phyloP scores from a whole-genome alignment of 164 flowering plant species.

The Tetracentron sinense region DNA sequence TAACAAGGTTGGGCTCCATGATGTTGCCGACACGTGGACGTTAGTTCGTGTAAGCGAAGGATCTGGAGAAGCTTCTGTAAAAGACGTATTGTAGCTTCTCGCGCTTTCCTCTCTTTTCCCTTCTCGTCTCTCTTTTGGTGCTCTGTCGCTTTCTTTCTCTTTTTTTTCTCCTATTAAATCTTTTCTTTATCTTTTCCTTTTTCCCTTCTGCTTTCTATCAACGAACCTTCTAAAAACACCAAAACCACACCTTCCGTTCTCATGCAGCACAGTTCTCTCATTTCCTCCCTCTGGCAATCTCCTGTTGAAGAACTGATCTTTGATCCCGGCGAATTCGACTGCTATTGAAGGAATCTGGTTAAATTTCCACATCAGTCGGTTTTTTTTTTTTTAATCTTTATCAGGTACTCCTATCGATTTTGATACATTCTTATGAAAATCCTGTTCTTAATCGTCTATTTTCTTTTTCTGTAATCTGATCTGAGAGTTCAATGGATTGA shows the following conservation, averaged over 20 bases:
- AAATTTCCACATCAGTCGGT: neutral
- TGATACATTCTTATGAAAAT: too few species aligned
- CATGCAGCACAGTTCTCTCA: slow-evolving; percentile 1
- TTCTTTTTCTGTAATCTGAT: too few species aligned
- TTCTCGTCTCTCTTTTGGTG: neutral
- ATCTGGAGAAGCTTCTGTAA: slow-evolving; percentile 29
- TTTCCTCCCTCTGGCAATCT: neutral
- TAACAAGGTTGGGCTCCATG: neutral
- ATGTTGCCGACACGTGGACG: slow-evolving; percentile 15
- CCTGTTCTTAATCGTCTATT: too few species aligned
- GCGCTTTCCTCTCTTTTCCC: slow-evolving; percentile 22
- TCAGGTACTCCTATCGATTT: too few species aligned
- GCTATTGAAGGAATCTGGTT: neutral
- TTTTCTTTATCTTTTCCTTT: slow-evolving; percentile 18
- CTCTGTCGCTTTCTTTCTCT: neutral
- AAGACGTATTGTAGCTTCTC: slow-evolving; percentile 26
- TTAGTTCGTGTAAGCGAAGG: too few species aligned
- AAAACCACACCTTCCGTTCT: slow-evolving; percentile 1
- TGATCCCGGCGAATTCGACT: too few species aligned
- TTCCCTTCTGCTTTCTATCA: neutral
- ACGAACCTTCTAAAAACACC: slow-evolving; percentile 41
- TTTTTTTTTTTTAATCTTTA: neutral
- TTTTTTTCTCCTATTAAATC: neutral
- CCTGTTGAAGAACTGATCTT: neutral
- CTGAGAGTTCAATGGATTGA: neutral